Evolutionary conservation across 805 yeast genomes (phyloP).

Genomic region (Lipomyces spencermartinsiae): DNA sequence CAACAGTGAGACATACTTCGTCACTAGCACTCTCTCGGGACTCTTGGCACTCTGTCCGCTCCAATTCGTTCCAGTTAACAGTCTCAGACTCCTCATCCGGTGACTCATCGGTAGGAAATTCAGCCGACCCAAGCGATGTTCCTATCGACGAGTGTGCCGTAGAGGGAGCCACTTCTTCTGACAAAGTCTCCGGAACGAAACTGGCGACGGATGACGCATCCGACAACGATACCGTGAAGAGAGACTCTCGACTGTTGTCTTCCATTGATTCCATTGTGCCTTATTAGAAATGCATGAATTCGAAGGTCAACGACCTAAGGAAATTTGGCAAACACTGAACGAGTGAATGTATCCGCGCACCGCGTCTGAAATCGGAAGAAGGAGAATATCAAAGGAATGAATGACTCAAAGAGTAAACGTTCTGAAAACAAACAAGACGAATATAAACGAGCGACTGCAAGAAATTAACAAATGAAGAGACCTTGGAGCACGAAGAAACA

Average conservation of each 20-base stretch:
- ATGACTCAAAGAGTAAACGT: background rate
- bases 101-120: background rate
- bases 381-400: background rate
- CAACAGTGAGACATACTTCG: slow-evolving; percentile 18
- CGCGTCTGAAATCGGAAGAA: background rate
- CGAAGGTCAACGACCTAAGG: background rate
- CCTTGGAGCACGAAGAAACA: background rate
- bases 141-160: slow-evolving; percentile 14
- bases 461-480: background rate
- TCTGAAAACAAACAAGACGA: background rate
- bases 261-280: background rate
- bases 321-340: background rate
- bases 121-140: slow-evolving; percentile 3
- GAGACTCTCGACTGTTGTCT: slow-evolving; percentile 10
- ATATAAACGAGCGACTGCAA: background rate
- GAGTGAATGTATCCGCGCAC: background rate
- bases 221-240: slow-evolving; percentile 14
- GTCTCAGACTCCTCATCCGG: slow-evolving; percentile 8
- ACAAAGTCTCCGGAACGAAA: slow-evolving; percentile 5
- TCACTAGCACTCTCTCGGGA: slow-evolving; percentile 19
- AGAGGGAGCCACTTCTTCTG: slow-evolving; percentile 6
- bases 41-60: slow-evolving; percentile 24
- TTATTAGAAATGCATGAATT: background rate
- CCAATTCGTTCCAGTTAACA: slow-evolving; percentile 35
- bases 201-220: slow-evolving; percentile 8